These are phyloP conservation scores for Botryotinia calthae DNA, from an alignment of 2,329 filamentous ascomycete genomes.

Conservation along the genomic window DNA sequence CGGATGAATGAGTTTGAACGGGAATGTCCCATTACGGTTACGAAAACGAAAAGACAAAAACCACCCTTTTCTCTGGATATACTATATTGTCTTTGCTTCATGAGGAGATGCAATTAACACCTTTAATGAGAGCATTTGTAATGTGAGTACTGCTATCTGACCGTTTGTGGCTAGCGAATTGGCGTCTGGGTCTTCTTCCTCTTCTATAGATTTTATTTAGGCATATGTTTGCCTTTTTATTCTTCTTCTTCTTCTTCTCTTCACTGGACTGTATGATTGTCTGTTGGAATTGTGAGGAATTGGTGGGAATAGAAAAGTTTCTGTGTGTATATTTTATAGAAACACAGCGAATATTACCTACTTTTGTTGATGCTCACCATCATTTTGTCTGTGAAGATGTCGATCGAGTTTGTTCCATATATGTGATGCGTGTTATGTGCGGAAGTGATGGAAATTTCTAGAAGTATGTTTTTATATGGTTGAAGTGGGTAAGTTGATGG, in stretches of 20 bases:
- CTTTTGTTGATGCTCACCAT: not conserved
- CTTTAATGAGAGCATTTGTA: constrained; percentile 10
- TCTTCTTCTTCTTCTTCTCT: not conserved
- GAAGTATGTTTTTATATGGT: not conserved
- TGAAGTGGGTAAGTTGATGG: too few relatives aligned
- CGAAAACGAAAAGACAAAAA: constrained; percentile 7
- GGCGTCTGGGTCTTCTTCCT: not conserved
- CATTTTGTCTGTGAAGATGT: not conserved
- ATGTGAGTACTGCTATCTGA: not conserved
- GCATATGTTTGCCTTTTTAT: not conserved
- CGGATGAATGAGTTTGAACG: not conserved
- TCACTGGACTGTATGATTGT: not conserved
- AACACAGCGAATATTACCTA: not conserved
- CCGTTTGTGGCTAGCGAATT: not conserved
- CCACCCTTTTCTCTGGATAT: constrained; percentile 13
- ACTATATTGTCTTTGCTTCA: constrained; percentile 10
- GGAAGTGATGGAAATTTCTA: not conserved
- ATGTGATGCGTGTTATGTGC: not conserved
- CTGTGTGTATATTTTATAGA: not conserved
- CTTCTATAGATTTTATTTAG: constrained; percentile 2
- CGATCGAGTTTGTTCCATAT: not conserved
- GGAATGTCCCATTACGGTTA: constrained; percentile 1
- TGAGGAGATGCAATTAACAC: constrained; percentile 2
- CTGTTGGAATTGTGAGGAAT: not conserved
- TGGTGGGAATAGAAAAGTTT: not conserved